phyloP scores from a whole-genome alignment of 2,329 filamentous ascomycete species.

The Penicillium brevicompactum region DNA sequence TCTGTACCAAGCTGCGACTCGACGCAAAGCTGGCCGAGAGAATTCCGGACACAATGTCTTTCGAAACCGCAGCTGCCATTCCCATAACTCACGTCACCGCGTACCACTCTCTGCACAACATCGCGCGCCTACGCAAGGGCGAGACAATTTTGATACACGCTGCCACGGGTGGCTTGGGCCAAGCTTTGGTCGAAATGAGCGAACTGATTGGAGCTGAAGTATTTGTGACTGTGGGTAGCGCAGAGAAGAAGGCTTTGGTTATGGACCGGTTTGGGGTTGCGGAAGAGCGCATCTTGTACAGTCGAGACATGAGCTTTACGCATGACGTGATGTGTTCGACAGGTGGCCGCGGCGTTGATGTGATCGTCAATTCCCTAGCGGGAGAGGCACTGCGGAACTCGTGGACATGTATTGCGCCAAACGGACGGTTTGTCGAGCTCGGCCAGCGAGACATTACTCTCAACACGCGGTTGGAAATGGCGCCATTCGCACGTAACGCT shows the following conservation, averaged over 20 bases:
- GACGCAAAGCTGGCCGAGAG: neutral
- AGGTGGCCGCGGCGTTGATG: neutral
- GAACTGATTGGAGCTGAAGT: neutral
- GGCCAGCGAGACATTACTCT: neutral
- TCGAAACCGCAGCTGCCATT: neutral
- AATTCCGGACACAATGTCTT: neutral
- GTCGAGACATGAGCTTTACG: constrained; percentile 1
- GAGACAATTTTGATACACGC: neutral
- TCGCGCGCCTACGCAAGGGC: neutral
- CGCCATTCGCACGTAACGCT: neutral
- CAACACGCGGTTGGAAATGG: neutral
- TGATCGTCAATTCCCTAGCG: constrained; percentile 1
- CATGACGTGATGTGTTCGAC: neutral
- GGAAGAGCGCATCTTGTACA: neutral
- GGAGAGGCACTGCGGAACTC: neutral
- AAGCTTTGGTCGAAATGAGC: neutral
- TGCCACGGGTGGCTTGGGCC: neutral
- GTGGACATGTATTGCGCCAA: neutral
- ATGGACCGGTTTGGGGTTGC: neutral
- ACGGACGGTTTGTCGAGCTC: neutral
- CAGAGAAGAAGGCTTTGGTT: neutral
- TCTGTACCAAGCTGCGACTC: neutral
- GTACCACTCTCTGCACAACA: neutral
- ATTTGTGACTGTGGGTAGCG: neutral
- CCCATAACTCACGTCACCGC: neutral